Conservation (phyloP, 2,329 filamentous ascomycete genomes). For the Aspergillus sp. region DNA sequence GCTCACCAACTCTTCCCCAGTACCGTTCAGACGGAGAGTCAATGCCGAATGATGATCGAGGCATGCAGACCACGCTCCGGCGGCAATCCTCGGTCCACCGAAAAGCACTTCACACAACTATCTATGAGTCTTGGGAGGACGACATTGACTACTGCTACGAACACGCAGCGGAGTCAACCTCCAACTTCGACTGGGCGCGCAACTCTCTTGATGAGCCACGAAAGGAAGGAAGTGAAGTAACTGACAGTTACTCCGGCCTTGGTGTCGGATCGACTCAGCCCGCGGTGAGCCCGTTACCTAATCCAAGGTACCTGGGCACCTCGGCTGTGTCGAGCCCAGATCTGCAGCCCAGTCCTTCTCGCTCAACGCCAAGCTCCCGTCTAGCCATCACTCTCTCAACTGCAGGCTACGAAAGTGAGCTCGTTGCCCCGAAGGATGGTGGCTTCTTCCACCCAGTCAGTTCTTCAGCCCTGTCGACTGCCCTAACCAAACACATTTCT, state of each 20-base stretch:
- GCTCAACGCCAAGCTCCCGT: conserved; percentile 32
- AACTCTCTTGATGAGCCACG: conserved; percentile 38
- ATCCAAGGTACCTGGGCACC: conserved; percentile 30
- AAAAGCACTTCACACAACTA: conserved; percentile 32
- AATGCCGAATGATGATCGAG: conserved; percentile 22
- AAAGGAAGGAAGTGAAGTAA: conserved; percentile 22
- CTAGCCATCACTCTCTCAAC: conserved; percentile 38
- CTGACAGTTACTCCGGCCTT: conserved; percentile 18
- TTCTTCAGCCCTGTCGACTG: conserved; percentile 35
- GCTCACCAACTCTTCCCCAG: conserved; percentile 45
- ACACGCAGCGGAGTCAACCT: conserved; percentile 63
- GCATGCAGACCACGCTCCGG: conserved; percentile 20
- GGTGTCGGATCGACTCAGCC: conserved; percentile 15
- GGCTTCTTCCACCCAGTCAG: conserved; percentile 40
- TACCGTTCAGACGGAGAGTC: conserved; percentile 24
- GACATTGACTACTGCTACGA: conserved; percentile 68
- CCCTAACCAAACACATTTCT: conserved; percentile 38
- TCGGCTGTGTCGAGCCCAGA: conserved; percentile 37
- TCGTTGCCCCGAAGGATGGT: conserved; percentile 26
- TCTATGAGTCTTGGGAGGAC: conserved; percentile 61
- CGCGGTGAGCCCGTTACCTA: conserved; percentile 22
- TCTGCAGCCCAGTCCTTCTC: conserved; percentile 38
- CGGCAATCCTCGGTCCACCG: conserved; percentile 23
- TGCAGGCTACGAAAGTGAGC: conserved; percentile 32
- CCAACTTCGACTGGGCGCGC: conserved; percentile 63